Conservation (phyloP, 2,329 filamentous ascomycete genomes). For the Pseudogymnoascus sp. region DNA sequence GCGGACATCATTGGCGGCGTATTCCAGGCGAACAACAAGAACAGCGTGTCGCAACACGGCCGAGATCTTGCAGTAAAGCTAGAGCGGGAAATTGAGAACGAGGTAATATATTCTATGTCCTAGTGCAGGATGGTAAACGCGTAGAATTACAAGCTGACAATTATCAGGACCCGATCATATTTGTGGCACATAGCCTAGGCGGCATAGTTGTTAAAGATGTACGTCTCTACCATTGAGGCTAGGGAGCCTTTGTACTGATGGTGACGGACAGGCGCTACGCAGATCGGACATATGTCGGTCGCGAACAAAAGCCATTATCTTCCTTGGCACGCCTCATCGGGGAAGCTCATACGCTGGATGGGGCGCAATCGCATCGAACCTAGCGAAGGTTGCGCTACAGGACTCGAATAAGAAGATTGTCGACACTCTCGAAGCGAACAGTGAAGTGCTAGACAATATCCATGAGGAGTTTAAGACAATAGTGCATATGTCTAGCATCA, state of each 20-base stretch:
- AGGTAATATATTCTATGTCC: constrained; percentile 18
- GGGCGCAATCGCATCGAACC: constrained; percentile 30
- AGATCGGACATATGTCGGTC: constrained; percentile 24
- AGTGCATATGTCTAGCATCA: constrained; percentile 22
- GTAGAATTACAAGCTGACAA: background rate
- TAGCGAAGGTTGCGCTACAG: constrained; percentile 28
- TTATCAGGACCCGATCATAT: constrained; percentile 29
- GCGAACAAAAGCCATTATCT: constrained; percentile 31
- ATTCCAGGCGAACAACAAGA: constrained; percentile 33
- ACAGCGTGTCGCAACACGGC: constrained; percentile 33
- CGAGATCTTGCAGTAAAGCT: constrained; percentile 26
- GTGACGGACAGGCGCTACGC: constrained; percentile 29
- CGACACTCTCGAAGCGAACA: constrained; percentile 28
- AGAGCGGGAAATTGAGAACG: constrained; percentile 29
- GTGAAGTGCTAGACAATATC: constrained; percentile 33
- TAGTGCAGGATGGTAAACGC: constrained; percentile 11
- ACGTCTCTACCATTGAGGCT: too few relatives aligned
- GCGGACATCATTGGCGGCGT: constrained; percentile 32
- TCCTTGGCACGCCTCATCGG: constrained; percentile 36
- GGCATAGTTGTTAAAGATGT: too few relatives aligned
- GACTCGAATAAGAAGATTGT: constrained; percentile 31
- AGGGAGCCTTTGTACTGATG: constrained; percentile 19
- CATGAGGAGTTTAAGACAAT: constrained; percentile 30
- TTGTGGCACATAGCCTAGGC: constrained; percentile 31
- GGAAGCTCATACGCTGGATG: constrained; percentile 29